Evolutionary conservation across 192 early-diverging fungal species (phyloP), one percentile per base, ranked within the genome.

Genomic region (Entophlyctis luteolus): DNA sequence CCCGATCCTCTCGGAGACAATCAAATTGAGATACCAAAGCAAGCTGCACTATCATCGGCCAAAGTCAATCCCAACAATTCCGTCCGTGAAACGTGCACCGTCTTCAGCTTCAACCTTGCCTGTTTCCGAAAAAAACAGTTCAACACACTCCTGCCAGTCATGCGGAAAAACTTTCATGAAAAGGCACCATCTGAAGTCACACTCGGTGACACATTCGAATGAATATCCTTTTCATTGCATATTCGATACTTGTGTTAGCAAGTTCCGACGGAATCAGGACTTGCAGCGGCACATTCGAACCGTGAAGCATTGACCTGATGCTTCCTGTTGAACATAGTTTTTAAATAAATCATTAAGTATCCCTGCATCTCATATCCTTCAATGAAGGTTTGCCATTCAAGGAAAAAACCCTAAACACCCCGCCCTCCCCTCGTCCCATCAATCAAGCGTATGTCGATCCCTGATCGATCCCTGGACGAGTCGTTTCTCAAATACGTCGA

Each of bases 221-320:
- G 55, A 56, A 20, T 56, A 56, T 28, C 28, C 55, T 4, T 32
- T 10, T 31, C 3, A 14, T 5, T 56, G 55, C 28, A 5, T 32
- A 18, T 10, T 56, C 4, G 28, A 34, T 4, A 31, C 12, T 6
- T 56, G 55, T 56, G 23, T 20, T 14, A 6, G 5, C 5, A 8
- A 56, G 32, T 56, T 56, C 36, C 55, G 55, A 56, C 55, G 55
- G 6, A 56, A 8, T 4, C 55, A 56, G 55, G 55, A 56, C 28
- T 34, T 56, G 32, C 29, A 8, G 28, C 29, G 55, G 29, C 55
- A 56, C 36, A 12, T 10, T 14, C 8, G 28, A 31, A 56, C 23
- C 28, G 55, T 56, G 55, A 56, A 56, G 28, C 55, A 56, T 32
- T 56, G 20, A 23, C n/a, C n/a, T n/a, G n/a, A n/a, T n/a, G n/a